Base-by-base conservation (phyloP, 345 rosid species). In the Cochlearia excelsa region DNA sequence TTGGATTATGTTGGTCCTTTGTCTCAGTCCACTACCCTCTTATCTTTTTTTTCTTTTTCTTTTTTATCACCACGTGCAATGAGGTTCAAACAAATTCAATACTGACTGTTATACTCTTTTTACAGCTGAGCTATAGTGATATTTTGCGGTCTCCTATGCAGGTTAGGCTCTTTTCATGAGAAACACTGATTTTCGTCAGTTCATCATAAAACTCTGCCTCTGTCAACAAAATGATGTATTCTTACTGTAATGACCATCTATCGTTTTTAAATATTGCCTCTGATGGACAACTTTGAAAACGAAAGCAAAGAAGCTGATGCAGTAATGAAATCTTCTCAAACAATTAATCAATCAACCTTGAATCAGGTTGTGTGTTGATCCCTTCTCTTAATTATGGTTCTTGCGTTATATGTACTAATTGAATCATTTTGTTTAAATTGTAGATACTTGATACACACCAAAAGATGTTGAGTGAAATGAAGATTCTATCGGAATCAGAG, bases 261-360 rank as follows among this genome's bases (percentile, higher is more conserved):
- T 9, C 68, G 29, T 51, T 5, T 61, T 55, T 46, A 37, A 33
- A 46, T 78, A 68, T 81, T 89, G 97, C 99, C 97, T 63, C 92
- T 93, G 65, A 89, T 93, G 99, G 99, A 93, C 67, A 93, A 93
- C 78, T 79, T 93, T 42, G 99, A 93, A 78, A 97, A 97, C 63
- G 97, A 93, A 73, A 93, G 97, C 30, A 89, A 89, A 51, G 96
- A 93, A 82, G 89, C 97, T n/a, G n/a, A n/a, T n/a, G n/a, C n/a
- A n/a, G n/a, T n/a, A n/a, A n/a, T n/a, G n/a, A n/a, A n/a, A n/a
- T n/a, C n/a, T n/a, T n/a, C n/a, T n/a, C n/a, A n/a, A n/a, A n/a
- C n/a, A n/a, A n/a, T n/a, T n/a, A n/a, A n/a, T n/a, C n/a, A n/a
- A n/a, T n/a, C n/a, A n/a, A n/a, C n/a, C n/a, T n/a, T n/a, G n/a